These are phyloP conservation scores for Plasmodium blacklocki DNA, from an alignment of 169 alveolate genomes.

Conservation along the genomic window DNA sequence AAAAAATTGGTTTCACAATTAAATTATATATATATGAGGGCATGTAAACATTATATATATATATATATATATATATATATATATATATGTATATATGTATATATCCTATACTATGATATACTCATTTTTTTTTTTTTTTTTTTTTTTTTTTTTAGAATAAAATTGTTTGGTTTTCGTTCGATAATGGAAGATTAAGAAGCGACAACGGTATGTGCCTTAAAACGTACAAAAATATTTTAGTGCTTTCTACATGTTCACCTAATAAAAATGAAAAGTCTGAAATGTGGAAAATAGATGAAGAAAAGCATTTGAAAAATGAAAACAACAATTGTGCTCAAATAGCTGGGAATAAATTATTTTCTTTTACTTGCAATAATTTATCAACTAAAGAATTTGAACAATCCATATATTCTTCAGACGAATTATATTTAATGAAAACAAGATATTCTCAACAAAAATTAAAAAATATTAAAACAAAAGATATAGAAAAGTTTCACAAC, in stretches of 20 bases:
- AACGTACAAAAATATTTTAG: conserved; percentile 67
- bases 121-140: neutral
- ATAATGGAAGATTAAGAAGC: conserved; percentile 37
- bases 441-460: conserved; percentile 67
- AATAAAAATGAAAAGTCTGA: conserved; percentile 60
- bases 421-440: conserved; percentile 67
- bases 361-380: conserved; percentile 51
- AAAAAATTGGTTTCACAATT: no score
- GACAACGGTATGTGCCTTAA: conserved; percentile 69
- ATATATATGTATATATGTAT: conserved; percentile 1
- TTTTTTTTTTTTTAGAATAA: conserved; percentile 21
- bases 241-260: conserved; percentile 60
- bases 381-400: conserved; percentile 62
- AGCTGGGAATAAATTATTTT: conserved; percentile 67
- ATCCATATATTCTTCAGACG: conserved; percentile 23
- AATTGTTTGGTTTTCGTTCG: conserved; percentile 45
- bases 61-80: neutral
- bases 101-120: no score
- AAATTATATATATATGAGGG: no score
- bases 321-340: conserved; percentile 58
- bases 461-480: conserved; percentile 38
- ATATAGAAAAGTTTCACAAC: conserved; percentile 7
- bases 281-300: conserved; percentile 64
- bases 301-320: conserved; percentile 49
- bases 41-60: neutral